Conservation (phyloP, 2,329 filamentous ascomycete species). For the Alternaria novae-zelandiae region DNA sequence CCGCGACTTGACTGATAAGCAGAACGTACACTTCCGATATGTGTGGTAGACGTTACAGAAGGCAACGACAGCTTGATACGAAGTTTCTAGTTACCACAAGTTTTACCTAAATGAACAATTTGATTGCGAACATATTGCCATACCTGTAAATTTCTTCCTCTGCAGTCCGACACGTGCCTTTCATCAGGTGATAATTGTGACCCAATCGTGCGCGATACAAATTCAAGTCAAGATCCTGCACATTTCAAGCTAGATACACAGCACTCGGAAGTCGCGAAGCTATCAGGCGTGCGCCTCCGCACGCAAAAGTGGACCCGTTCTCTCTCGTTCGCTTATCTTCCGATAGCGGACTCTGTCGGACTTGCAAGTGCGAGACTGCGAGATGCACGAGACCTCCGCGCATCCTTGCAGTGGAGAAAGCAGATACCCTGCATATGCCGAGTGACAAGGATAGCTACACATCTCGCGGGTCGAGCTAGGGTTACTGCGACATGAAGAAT, state of each 20-base stretch:
- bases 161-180: fast-evolving
- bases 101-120: background rate
- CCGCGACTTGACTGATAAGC: conserved; percentile 44
- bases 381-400: background rate
- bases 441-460: background rate
- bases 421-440: background rate
- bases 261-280: background rate
- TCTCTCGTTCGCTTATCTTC: background rate
- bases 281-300: background rate
- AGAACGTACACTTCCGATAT: conserved; percentile 35
- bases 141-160: background rate
- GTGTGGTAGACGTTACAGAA: conserved; percentile 2
- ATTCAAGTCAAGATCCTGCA: background rate
- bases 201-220: fast-evolving
- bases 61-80: background rate
- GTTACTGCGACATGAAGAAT: no score
- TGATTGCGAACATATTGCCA: background rate
- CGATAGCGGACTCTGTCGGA: background rate
- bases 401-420: background rate
- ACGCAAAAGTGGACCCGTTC: background rate
- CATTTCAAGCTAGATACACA: fast-evolving
- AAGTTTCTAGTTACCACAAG: background rate
- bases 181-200: no score
- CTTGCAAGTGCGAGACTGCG: background rate
- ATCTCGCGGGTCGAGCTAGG: background rate